Percentiles rank a stretch among this genome's conserved stretches.
phyloP scores from a whole-genome alignment of 192 early-diverging fungal genomes.

The Backusella parvicylindrica region DNA sequence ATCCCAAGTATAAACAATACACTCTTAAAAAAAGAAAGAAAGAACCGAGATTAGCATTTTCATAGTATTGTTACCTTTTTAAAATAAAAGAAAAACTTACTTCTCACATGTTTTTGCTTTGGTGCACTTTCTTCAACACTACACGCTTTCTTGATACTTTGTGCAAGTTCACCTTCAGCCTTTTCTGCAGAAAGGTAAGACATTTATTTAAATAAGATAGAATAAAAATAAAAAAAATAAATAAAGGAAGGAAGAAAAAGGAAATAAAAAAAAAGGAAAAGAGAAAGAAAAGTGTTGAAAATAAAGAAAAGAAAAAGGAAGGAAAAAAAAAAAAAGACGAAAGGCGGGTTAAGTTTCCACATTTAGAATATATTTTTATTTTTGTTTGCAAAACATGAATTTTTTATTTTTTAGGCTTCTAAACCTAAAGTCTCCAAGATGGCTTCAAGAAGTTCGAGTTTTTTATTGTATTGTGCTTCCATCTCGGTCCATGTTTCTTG shows the following conservation, averaged over 20 bases:
- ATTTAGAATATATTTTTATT: not conserved
- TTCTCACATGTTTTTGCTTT: constrained; percentile 95
- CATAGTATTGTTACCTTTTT: too few relatives aligned
- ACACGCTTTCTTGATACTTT: constrained; percentile 90
- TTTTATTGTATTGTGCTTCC: constrained; percentile 33
- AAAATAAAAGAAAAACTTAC: too few relatives aligned
- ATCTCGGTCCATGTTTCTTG: constrained; percentile 28
- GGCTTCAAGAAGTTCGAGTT: constrained; percentile 36
- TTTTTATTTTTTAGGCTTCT: constrained; percentile 21
- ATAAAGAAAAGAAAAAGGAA: not conserved
- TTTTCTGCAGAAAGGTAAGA: constrained; percentile 50
- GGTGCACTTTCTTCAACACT: constrained; percentile 87
- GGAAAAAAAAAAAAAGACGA: not conserved
- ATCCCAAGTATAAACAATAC: constrained; percentile 95
- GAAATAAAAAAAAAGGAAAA: not conserved
- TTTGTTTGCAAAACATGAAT: too few relatives aligned
- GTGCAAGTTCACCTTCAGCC: constrained; percentile 82
- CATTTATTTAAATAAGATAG: constrained; percentile 9
- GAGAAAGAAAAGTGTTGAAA: not conserved
- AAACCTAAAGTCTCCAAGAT: constrained; percentile 42
- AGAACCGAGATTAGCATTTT: not conserved
- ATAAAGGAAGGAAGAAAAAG: not conserved
- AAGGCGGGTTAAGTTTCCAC: not conserved
- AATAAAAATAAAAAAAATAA: not conserved
- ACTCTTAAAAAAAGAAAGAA: constrained; percentile 36